Conservation (phyloP, 768 basidiomycete species). For the Collybiopsis luxurians region DNA sequence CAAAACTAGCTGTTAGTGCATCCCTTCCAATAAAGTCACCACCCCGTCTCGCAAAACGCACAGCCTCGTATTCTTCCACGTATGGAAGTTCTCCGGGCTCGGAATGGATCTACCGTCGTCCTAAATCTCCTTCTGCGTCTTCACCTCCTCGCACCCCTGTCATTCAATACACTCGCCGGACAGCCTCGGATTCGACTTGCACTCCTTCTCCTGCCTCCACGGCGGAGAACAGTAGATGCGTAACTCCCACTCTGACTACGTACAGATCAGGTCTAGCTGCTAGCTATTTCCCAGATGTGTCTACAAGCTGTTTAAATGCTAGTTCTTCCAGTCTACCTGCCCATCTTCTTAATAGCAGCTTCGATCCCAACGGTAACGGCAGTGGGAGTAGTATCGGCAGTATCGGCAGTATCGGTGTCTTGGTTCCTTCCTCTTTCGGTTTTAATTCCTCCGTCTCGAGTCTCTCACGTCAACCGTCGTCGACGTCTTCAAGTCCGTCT, state of each 20-base stretch:
- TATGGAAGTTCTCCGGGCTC: conserved; percentile 3
- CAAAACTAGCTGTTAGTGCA: neutral
- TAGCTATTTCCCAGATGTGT: conserved; percentile 5
- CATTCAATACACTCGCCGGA: conserved; percentile 2
- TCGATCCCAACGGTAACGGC: neutral
- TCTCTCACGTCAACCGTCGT: conserved; percentile 1
- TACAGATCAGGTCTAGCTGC: conserved; percentile 1
- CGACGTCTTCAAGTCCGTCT: neutral
- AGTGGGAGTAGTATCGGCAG: conserved; percentile 7
- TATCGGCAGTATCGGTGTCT: conserved; percentile 6
- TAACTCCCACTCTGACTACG: conserved; percentile 1
- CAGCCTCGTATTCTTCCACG: conserved; percentile 1
- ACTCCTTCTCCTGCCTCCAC: conserved; percentile 9
- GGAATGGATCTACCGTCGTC: conserved; percentile 49
- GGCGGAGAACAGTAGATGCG: conserved; percentile 3
- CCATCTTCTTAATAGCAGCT: conserved; percentile 1
- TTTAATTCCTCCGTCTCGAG: conserved; percentile 4
- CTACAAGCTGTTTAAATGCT: conserved; percentile 1
- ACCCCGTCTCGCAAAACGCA: conserved; percentile 2
- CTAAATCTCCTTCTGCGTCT: conserved; percentile 29
- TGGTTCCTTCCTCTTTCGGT: conserved; percentile 7
- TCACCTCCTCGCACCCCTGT: conserved; percentile 14
- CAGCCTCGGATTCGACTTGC: neutral
- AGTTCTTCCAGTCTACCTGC: conserved; percentile 1
- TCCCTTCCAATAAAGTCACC: conserved; percentile 2